Conservation (phyloP, 2,329 filamentous ascomycete species). For the Apiospora rasikravindrae region DNA sequence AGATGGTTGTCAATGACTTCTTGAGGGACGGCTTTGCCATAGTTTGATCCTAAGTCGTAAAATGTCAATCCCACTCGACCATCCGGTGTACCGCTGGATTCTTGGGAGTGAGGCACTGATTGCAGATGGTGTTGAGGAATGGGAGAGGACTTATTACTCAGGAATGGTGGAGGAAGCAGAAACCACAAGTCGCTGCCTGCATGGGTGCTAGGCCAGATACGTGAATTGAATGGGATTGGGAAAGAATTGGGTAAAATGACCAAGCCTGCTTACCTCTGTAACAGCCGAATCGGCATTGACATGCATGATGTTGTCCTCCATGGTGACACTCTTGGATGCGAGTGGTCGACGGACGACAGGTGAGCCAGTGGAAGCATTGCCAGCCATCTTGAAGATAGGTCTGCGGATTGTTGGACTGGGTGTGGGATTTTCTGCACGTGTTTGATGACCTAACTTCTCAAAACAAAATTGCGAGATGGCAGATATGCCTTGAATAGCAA, state of each 20-base stretch:
- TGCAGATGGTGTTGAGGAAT: background rate
- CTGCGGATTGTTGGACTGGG: conserved; percentile 21
- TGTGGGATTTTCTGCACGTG: conserved; percentile 20
- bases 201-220: background rate
- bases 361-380: conserved; percentile 46
- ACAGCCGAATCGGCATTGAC: conserved; percentile 43
- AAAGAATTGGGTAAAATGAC: background rate
- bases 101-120: background rate
- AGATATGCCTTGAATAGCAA: conserved; percentile 35
- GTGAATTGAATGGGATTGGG: background rate
- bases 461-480: conserved; percentile 36
- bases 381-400: conserved; percentile 44
- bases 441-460: conserved; percentile 30
- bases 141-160: background rate
- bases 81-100: background rate
- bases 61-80: background rate
- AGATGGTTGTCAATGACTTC: conserved; percentile 53
- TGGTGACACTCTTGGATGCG: conserved; percentile 38
- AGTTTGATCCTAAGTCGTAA: background rate
- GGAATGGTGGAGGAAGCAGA: background rate
- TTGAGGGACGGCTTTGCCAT: conserved; percentile 37
- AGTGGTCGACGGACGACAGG: conserved; percentile 44
- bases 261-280: conserved; percentile 35
- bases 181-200: background rate
- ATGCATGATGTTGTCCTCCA: conserved; percentile 45